Evolutionary conservation across 345 rosid genomes (phyloP), one percentile per base, ranked within the genome.

Genomic region (Psidium guajava): DNA sequence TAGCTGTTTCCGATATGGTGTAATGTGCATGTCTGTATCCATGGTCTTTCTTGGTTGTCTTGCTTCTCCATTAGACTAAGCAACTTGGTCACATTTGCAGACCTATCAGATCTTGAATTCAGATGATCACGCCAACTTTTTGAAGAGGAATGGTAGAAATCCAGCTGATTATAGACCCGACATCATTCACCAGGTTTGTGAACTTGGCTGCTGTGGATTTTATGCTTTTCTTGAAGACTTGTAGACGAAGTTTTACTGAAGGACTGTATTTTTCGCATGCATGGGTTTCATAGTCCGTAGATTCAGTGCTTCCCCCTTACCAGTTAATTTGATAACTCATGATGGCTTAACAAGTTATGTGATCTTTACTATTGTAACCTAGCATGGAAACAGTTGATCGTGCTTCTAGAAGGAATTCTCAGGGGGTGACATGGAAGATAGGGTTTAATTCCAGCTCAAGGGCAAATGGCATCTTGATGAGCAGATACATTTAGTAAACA

Each of bases 161-260:
- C 98, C 98, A 18, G 95, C 93, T 73, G 95, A 95, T 86, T 96
- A 93, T 89, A 85, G 98, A 82, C 98, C 98, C 54, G 99, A 96
- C 88, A 96, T 95, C 57, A 86, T 89, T 86, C 95, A 94, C 88
- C 96, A 95, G 99, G 98, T 94, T 47, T 82, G 89, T 86, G 27
- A 21, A 49, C 25, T 75, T 75, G 56, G 20, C 40, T 10, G 5
- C 27, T 14, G 53, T 15, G 25, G 40, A 44, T 49, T 28, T 75
- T 32, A 77, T 69, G 47, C 20, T 52, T 53, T 25, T 32, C 32
- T 74, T 24, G 50, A 83, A 6, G 51, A 51, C 55, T 27, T 42
- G n/a, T 55, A 8, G 69, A 36, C 6, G 5, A 69, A 69, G 25
- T 54, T 51, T 54, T 82, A 82, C 40, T 24, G 22, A 69, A 69